Percentiles rank a stretch among this genome's conserved stretches.
These are phyloP conservation scores for Clarireedia sp. DNA, from an alignment of 2,329 filamentous ascomycete genomes.

Conservation along the genomic window DNA sequence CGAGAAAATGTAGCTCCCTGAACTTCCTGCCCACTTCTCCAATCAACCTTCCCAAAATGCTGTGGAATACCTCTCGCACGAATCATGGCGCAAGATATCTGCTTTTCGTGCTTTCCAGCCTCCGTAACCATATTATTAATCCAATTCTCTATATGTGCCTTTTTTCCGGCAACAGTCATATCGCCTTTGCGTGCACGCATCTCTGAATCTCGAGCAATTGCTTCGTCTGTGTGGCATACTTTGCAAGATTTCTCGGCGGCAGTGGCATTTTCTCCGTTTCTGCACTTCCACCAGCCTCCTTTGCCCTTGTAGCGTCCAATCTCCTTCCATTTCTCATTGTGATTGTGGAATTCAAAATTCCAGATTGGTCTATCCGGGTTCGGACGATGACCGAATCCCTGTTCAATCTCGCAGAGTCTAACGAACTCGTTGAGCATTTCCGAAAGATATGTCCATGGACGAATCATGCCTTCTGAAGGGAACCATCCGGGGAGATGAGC, in stretches of 20 bases:
- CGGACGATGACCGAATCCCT: constrained; percentile 8
- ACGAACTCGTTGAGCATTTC: constrained; percentile 16
- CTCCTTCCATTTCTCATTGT: constrained; percentile 17
- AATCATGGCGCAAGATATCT: neutral
- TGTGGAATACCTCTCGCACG: neutral
- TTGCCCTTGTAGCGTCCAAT: constrained; percentile 8
- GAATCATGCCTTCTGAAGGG: constrained; percentile 12
- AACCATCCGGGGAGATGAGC: constrained; percentile 26
- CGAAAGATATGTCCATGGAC: constrained; percentile 18
- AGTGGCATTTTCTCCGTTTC: constrained; percentile 13
- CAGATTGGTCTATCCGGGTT: constrained; percentile 10
- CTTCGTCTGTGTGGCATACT: constrained; percentile 8
- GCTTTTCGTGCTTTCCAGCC: neutral
- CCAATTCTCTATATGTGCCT: neutral
- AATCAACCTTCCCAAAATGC: neutral
- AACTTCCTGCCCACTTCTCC: neutral
- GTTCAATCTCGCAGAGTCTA: constrained; percentile 11
- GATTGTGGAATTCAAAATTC: constrained; percentile 22
- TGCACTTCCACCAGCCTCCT: constrained; percentile 27
- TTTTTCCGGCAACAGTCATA: neutral
- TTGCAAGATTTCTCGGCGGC: constrained; percentile 16
- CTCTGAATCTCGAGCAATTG: neutral
- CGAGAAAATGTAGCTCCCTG: no score
- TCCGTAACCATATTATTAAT: neutral
- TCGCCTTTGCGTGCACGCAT: neutral